phyloP scores from a whole-genome alignment of 768 basidiomycete genomes.

The Pseudohyphozyma bogoriensis region DNA sequence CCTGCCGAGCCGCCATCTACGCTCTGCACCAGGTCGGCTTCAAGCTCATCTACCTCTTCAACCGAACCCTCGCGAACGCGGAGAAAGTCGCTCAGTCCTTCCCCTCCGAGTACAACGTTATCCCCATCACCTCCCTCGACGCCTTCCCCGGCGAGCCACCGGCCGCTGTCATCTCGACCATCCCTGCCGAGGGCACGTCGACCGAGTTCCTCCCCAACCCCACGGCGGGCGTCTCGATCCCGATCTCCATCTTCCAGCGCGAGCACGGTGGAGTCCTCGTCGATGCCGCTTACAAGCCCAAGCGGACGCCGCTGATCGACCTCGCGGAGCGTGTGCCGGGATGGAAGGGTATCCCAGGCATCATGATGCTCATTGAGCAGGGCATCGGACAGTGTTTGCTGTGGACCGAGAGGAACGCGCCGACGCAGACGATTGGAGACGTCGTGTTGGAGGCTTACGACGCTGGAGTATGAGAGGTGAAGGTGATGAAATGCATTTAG shows the following conservation, averaged over 20 bases:
- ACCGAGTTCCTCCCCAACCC: slow-evolving; percentile 33
- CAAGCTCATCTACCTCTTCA: slow-evolving; percentile 65
- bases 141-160: slow-evolving; percentile 43
- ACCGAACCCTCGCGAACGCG: slow-evolving; percentile 69
- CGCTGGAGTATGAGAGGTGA: too few species aligned
- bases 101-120: slow-evolving; percentile 52
- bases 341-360: slow-evolving; percentile 66
- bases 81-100: slow-evolving; percentile 58
- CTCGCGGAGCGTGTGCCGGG: slow-evolving; percentile 48
- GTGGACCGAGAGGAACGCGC: slow-evolving; percentile 31
- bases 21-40: slow-evolving; percentile 64
- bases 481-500: too few species aligned
- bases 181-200: slow-evolving; percentile 61
- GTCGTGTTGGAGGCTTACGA: slow-evolving; percentile 29
- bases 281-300: slow-evolving; percentile 86
- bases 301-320: slow-evolving; percentile 64
- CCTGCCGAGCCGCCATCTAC: slow-evolving; percentile 86
- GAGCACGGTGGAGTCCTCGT: slow-evolving; percentile 61
- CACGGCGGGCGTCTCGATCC: slow-evolving; percentile 45
- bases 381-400: slow-evolving; percentile 64
- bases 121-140: slow-evolving; percentile 50
- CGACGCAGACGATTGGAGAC: slow-evolving; percentile 21
- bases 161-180: slow-evolving; percentile 73
- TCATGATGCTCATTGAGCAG: slow-evolving; percentile 80
- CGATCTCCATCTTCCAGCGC: slow-evolving; percentile 50